Base-by-base conservation (phyloP, 192 early-diverging fungal genomes). In the Coemansia sp. region DNA sequence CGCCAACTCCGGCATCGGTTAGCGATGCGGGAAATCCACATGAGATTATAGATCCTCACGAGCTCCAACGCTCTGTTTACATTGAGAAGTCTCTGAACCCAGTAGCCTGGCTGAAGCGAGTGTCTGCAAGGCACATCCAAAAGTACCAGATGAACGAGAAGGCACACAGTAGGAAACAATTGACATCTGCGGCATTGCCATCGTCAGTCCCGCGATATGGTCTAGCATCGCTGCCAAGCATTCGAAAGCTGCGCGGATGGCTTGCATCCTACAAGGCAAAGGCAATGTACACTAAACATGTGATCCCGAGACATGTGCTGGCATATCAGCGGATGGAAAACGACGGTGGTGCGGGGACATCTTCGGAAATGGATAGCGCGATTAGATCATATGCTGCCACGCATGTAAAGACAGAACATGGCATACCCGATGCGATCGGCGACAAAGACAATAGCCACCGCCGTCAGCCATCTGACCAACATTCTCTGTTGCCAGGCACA, bases 31-130 rank as follows among this genome's bases (percentile, higher is more conserved):
- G 60, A 7, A 46, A 37, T 44, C n/a, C 17, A 32, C 45, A 49
- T 13, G 63, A 64, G 38, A 49, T 53, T 57, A 49, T 53, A 46
- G 63, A 57, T 14, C n/a, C 62, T 37, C 45, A 60, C n/a, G 48
- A 45, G 39, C 55, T 69, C 20, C 70, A 67, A 38, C 49, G 60
- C 53, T 32, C 63, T 5, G 61, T 70, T 56, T 57, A 76, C 5
- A 51, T 73, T 9, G 79, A 82, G 64, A 73, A 68, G 46, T 74
- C 79, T 17, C 71, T 82, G 37, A 76, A 76, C 38, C 79, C 79
- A 12, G 74, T 74, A 10, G 53, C 79, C 22, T 82, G 79, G 79
- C 72, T 76, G 50, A 70, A 65, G 51, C 70, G 79, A 2, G 54
- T 73, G 1, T 70, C 79, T 3, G 74, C 79, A 3, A 41, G 79